Percentiles rank a stretch among this genome's conserved stretches.
Evolutionary conservation across 306 rosid species (phyloP).

Genomic region (Nissolia schottii): DNA sequence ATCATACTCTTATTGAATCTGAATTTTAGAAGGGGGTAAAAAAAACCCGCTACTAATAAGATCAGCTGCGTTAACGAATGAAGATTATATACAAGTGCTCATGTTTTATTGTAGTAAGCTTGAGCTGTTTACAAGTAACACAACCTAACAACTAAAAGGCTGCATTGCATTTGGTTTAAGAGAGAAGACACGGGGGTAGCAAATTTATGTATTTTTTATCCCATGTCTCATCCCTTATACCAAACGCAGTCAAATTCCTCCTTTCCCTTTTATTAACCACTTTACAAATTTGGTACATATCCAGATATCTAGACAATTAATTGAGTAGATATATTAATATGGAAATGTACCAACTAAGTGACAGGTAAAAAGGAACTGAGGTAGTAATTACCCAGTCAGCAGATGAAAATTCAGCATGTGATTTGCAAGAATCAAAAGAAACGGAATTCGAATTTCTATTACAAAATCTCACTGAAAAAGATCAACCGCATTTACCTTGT

Average conservation of each 20-base stretch:
- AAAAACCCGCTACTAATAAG: not conserved
- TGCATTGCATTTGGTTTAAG: no score
- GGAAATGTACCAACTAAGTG: no score
- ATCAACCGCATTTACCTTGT: slow-evolving; percentile 48
- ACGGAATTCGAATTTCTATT: not conserved
- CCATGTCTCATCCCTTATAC: no score
- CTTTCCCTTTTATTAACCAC: no score
- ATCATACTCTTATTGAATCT: not conserved
- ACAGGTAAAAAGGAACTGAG: no score
- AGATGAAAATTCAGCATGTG: not conserved
- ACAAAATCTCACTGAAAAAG: not conserved
- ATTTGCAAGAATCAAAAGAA: not conserved
- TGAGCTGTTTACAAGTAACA: not conserved
- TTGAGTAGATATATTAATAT: no score
- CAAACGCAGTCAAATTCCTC: no score
- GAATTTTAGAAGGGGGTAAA: not conserved
- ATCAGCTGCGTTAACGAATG: not conserved
- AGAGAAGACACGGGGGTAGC: no score
- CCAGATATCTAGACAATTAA: no score
- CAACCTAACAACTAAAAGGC: not conserved
- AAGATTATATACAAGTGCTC: not conserved
- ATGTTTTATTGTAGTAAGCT: not conserved
- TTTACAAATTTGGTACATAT: no score
- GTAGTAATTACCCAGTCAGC: no score
- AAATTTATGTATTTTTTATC: no score